Evolutionary conservation across 148 eudicot genomes (phyloP).

Genomic region (Vaccinium darrowii): DNA sequence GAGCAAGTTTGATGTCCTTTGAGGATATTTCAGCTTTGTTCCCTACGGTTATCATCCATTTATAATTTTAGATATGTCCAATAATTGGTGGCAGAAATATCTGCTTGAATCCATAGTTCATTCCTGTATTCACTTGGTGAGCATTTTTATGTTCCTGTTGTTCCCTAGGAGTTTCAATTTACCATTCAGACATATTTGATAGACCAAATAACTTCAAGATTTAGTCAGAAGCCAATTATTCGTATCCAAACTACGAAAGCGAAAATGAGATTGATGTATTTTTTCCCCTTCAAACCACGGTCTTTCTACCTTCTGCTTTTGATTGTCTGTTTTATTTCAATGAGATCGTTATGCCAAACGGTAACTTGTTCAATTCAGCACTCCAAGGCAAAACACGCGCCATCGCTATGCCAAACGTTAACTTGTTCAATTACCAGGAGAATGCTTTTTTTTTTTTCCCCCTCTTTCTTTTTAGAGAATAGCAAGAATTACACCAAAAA

Average conservation of each 20-base stretch:
- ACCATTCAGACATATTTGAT: too few relatives aligned
- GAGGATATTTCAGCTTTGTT: neutral
- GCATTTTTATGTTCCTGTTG: neutral
- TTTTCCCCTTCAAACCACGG: neutral
- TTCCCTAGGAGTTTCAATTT: too few relatives aligned
- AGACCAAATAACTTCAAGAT: neutral
- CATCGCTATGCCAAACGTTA: too few relatives aligned
- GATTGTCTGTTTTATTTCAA: neutral
- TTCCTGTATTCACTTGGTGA: neutral
- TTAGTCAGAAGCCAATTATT: neutral
- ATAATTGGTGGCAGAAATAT: conserved; percentile 7
- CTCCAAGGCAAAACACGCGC: too few relatives aligned
- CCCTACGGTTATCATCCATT: neutral
- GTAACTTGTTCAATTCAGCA: too few relatives aligned
- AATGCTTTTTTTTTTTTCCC: neutral
- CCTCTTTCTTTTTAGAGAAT: neutral
- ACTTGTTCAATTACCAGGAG: neutral
- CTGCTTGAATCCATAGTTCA: neutral
- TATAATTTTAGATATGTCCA: neutral
- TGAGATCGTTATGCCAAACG: neutral
- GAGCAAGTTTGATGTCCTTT: conserved; percentile 33
- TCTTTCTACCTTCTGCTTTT: neutral
- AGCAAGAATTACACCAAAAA: neutral
- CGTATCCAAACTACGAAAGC: neutral
- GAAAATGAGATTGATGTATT: neutral